Conservation (phyloP, 108 stramenopile species). For the Schizochytrium sp. region DNA sequence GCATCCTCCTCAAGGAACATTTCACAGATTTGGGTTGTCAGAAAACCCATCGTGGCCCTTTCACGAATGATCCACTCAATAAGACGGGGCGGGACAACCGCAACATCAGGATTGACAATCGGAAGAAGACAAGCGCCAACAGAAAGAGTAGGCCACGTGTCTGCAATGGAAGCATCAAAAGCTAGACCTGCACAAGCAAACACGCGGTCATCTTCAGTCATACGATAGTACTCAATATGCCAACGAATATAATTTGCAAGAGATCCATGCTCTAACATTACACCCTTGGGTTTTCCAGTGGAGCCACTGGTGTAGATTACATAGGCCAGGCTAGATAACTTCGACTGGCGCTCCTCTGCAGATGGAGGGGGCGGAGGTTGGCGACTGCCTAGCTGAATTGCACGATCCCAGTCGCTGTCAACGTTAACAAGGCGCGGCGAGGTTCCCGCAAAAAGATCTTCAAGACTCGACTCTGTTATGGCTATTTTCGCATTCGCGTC, state of each 20-base stretch:
- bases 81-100: conserved; percentile 1
- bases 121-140: conserved; percentile 43
- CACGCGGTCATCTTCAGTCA: conserved; percentile 36
- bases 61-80: conserved; percentile 58
- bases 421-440: background rate
- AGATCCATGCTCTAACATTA: conserved; percentile 36
- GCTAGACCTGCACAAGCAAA: conserved; percentile 52
- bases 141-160: conserved; percentile 48
- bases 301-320: conserved; percentile 51
- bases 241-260: conserved; percentile 43
- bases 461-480: conserved; percentile 43
- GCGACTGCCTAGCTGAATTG: background rate
- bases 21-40: conserved; percentile 57
- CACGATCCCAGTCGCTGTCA: conserved; percentile 48
- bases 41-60: conserved; percentile 50
- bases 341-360: background rate
- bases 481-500: background rate
- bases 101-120: background rate
- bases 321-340: conserved; percentile 35
- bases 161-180: conserved; percentile 47
- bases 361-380: background rate
- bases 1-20: conserved; percentile 52
- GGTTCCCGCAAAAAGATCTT: background rate
- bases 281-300: conserved; percentile 60
- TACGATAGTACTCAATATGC: conserved; percentile 17